These are phyloP conservation scores for Aspergillus pseudoviridinutans DNA, from an alignment of 2,329 filamentous ascomycete species.

Conservation along the genomic window DNA sequence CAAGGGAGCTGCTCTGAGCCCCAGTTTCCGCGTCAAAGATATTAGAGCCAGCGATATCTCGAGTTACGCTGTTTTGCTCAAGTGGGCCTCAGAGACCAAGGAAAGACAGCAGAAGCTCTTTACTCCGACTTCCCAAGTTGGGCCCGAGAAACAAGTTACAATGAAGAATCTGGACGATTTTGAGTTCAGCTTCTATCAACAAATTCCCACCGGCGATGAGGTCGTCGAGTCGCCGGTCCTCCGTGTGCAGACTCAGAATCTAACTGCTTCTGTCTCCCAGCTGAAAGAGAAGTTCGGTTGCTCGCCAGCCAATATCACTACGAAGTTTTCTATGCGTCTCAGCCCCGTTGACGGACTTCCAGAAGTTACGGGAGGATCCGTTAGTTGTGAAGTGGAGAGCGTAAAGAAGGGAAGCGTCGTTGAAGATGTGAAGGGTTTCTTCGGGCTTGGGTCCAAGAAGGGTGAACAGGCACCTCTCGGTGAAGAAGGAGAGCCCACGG, in stretches of 20 bases:
- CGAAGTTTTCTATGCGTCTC: slow-evolving; percentile 73
- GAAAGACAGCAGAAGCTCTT: slow-evolving; percentile 78
- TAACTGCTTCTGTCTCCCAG: slow-evolving; percentile 76
- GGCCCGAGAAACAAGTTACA: slow-evolving; percentile 75
- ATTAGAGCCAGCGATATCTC: slow-evolving; percentile 78
- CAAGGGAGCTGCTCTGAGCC: slow-evolving; percentile 85
- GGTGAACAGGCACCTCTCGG: slow-evolving; percentile 70
- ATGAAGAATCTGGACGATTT: slow-evolving; percentile 83
- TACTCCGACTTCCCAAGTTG: slow-evolving; percentile 69
- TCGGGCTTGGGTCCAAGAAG: slow-evolving; percentile 90
- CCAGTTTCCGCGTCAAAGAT: slow-evolving; percentile 96
- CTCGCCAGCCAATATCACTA: slow-evolving; percentile 68
- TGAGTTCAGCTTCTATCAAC: slow-evolving; percentile 73
- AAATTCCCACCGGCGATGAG: slow-evolving; percentile 48
- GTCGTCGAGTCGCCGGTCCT: slow-evolving; percentile 58
- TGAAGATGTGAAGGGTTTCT: slow-evolving; percentile 92
- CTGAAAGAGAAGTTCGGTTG: slow-evolving; percentile 78
- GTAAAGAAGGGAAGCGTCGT: slow-evolving; percentile 77
- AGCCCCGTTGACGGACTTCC: slow-evolving; percentile 72
- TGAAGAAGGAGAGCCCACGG: slow-evolving; percentile 54
- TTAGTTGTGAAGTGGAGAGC: slow-evolving; percentile 79
- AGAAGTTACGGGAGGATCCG: slow-evolving; percentile 67
- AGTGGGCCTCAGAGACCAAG: slow-evolving; percentile 70
- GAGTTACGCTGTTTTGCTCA: slow-evolving; percentile 69
- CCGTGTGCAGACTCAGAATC: slow-evolving; percentile 71